Conservation (phyloP, 371 early-diverging fungal genomes). For the Saksenaea vasiformis region DNA sequence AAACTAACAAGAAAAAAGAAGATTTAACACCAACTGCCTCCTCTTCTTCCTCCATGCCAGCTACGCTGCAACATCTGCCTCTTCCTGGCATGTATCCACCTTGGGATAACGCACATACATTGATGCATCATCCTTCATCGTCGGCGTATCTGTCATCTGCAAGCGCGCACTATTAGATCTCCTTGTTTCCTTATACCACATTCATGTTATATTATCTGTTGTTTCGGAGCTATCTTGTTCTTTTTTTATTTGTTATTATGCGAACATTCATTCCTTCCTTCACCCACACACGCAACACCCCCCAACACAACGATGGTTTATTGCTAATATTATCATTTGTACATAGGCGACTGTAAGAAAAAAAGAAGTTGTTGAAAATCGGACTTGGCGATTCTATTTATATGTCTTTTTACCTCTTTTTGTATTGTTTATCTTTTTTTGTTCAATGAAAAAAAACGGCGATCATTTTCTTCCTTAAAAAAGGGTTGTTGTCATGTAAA, state of each 20-base stretch:
- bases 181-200: background rate
- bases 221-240: background rate
- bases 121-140: background rate
- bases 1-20: background rate
- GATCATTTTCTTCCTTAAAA: background rate
- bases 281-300: background rate
- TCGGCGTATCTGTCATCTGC: conserved; percentile 2
- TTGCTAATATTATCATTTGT: background rate
- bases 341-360: background rate
- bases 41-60: background rate
- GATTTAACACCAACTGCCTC: background rate
- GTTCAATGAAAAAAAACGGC: background rate
- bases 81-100: conserved; percentile 1
- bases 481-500: background rate
- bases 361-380: conserved; percentile 7
- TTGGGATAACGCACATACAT: background rate
- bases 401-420: background rate
- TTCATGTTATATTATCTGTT: background rate
- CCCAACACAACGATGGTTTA: too few relatives aligned
- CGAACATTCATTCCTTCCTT: background rate
- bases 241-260: conserved; percentile 1
- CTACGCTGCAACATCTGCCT: background rate
- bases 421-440: background rate
- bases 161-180: background rate
- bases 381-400: background rate